Conservation (phyloP, 2,329 filamentous ascomycete species). For the Aureobasidium sp. region DNA sequence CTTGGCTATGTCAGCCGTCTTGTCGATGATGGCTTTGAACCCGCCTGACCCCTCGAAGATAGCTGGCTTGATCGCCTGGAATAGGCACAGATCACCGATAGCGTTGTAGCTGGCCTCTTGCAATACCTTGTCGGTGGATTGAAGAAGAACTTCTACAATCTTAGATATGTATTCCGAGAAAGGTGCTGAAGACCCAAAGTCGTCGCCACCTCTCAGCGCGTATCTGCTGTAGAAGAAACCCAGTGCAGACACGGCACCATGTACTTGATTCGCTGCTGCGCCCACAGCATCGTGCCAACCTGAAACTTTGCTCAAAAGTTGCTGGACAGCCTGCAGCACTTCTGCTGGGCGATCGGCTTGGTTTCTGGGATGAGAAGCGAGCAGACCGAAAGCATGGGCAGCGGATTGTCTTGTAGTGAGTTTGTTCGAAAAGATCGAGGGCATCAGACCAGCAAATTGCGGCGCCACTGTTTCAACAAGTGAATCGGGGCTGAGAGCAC, state of each 20-base stretch:
- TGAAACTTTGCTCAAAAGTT: slow-evolving; percentile 42
- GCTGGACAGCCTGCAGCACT: slow-evolving; percentile 38
- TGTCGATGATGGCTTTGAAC: slow-evolving; percentile 46
- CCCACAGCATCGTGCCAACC: slow-evolving; percentile 55
- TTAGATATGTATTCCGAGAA: slow-evolving; percentile 38
- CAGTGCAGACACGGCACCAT: slow-evolving; percentile 54
- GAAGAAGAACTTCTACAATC: slow-evolving; percentile 47
- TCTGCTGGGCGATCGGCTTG: slow-evolving; percentile 33
- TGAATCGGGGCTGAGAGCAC: slow-evolving; percentile 48
- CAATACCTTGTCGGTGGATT: slow-evolving; percentile 49
- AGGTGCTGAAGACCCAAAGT: slow-evolving; percentile 1
- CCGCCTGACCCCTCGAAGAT: slow-evolving; percentile 19
- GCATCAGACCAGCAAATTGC: slow-evolving; percentile 48
- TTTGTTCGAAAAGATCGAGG: slow-evolving; percentile 64
- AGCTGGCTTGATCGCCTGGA: slow-evolving; percentile 45
- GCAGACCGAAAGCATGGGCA: slow-evolving; percentile 66
- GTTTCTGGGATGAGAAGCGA: slow-evolving; percentile 55
- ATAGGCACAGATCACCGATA: slow-evolving; percentile 56
- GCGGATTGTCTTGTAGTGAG: slow-evolving; percentile 59
- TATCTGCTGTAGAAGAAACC: slow-evolving; percentile 52
- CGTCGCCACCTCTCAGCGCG: slow-evolving; percentile 39
- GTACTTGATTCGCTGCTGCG: slow-evolving; percentile 50
- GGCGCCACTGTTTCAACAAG: slow-evolving; percentile 45
- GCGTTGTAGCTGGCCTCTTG: slow-evolving; percentile 52
- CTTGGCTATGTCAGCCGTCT: slow-evolving; percentile 63